These are phyloP conservation scores for Posidonia australis DNA, from an alignment of 106 monocot species.

Conservation along the genomic window DNA sequence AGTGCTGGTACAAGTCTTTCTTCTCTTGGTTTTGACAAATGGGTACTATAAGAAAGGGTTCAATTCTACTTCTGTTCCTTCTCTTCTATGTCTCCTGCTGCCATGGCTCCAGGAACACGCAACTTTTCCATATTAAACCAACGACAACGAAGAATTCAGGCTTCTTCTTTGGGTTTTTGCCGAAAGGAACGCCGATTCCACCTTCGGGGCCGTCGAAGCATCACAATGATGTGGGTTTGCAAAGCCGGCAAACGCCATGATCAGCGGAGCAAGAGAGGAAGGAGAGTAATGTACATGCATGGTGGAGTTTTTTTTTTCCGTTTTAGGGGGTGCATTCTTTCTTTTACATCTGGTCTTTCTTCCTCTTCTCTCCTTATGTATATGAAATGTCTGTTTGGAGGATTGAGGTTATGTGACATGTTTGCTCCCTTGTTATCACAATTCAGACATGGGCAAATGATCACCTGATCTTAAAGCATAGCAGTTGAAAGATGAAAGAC, in stretches of 20 bases:
- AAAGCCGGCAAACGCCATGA: constrained; percentile 10
- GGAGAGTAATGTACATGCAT: not conserved
- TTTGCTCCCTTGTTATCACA: not conserved
- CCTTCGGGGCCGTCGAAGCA: constrained; percentile 21
- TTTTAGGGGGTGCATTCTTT: not conserved
- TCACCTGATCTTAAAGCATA: not conserved
- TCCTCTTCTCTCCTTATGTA: not conserved
- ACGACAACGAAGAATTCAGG: not conserved
- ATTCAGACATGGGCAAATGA: not conserved
- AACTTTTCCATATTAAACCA: not conserved
- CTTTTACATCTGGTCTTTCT: not conserved
- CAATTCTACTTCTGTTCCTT: constrained; percentile 5
- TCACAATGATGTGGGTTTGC: constrained; percentile 10
- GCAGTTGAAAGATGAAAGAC: not conserved
- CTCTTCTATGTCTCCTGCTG: not conserved
- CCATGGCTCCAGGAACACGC: constrained; percentile 8
- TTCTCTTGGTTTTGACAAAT: not conserved
- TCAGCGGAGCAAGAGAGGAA: not conserved
- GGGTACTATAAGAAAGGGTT: not conserved
- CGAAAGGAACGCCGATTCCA: constrained; percentile 8
- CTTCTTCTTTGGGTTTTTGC: constrained; percentile 14
- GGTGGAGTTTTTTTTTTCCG: not conserved
- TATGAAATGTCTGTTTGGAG: not conserved
- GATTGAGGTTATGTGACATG: not conserved
- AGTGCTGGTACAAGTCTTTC: not conserved